Base-by-base conservation (phyloP, 768 basidiomycete genomes). In the Daedaleopsis sinensis region DNA sequence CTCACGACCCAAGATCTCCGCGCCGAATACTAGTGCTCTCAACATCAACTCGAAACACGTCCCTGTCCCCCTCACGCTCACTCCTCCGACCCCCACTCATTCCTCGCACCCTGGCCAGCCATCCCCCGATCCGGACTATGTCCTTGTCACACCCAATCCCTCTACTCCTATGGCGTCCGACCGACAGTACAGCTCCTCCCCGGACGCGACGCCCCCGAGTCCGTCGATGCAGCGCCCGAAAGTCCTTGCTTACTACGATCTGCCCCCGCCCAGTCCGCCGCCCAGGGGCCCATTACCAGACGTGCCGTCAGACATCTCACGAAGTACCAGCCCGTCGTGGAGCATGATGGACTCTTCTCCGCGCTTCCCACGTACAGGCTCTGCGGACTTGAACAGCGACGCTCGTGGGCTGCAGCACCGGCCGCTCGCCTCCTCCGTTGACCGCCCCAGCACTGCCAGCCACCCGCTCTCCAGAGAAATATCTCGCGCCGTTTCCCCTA, bases 191-290 rank as follows among this genome's bases (percentile, higher is more conserved):
- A 55, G 47, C 12, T 46, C 49, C 50, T 57, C 55, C 11, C 13
- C 39, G n/a, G 55, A 50, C n/a, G 55, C 47, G 11, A n/a, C 18
- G 16, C 58, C 59, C 46, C 65, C 44, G 54, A 67, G 47, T 44
- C 64, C 53, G 49, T 44, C 50, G 44, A 50, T 38, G 18, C 49
- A 49, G n/a, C 65, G 69, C 13, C 64, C 69, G 10, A 63, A 67
- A 27, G 61, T 63, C 32, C 59, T 70, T n/a, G 69, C 62, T 3
- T 65, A 67, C 46, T 70, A 68, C 49, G 65, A 66, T 37, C 59
- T 70, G 12, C 69, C 69, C 35, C 69, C 69, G 7, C 69, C 67
- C 16, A 68, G 65, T 27, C 69, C 69, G 11, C 69, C 69, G n/a
- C 69, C 69, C 5, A 58, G 61, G 23, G 67, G 69, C 1, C 69